Evolutionary conservation across 1,284 basidiomycete genomes (phyloP).

Genomic region (Ceratobasidium sp.): DNA sequence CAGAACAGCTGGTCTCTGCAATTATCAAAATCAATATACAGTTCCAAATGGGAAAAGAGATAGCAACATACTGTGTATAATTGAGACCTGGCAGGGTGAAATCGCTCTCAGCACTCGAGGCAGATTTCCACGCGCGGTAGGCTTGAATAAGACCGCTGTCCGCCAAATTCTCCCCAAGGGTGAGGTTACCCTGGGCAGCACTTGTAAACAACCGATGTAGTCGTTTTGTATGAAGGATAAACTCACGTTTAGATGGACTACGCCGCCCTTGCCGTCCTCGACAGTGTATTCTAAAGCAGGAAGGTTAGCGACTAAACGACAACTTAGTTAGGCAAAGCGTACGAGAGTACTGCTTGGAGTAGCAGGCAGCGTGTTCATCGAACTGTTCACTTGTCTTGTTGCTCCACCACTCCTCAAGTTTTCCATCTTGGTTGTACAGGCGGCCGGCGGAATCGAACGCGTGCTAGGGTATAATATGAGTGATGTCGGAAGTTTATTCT

Average conservation of each 20-base stretch:
- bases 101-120: constrained; percentile 70
- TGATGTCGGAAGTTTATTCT: neutral
- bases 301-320: constrained; percentile 10
- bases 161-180: constrained; percentile 91
- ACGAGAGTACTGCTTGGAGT: constrained; percentile 89
- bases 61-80: constrained; percentile 65
- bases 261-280: constrained; percentile 85
- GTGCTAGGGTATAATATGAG: constrained; percentile 66
- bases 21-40: neutral
- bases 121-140: constrained; percentile 87
- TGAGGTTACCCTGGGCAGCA: constrained; percentile 72
- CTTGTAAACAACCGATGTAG: neutral
- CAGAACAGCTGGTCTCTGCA: constrained; percentile 91
- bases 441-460: constrained; percentile 94
- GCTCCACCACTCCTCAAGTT: constrained; percentile 91
- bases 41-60: neutral
- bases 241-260: constrained; percentile 80
- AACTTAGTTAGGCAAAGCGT: constrained; percentile 50
- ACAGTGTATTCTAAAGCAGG: constrained; percentile 75
- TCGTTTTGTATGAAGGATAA: neutral
- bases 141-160: constrained; percentile 88
- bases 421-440: constrained; percentile 80
- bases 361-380: constrained; percentile 85
- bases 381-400: constrained; percentile 87
- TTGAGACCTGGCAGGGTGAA: constrained; percentile 85